Evolutionary conservation across 139 green algal genomes (phyloP).

Genomic region (Parachlorella kessleri): DNA sequence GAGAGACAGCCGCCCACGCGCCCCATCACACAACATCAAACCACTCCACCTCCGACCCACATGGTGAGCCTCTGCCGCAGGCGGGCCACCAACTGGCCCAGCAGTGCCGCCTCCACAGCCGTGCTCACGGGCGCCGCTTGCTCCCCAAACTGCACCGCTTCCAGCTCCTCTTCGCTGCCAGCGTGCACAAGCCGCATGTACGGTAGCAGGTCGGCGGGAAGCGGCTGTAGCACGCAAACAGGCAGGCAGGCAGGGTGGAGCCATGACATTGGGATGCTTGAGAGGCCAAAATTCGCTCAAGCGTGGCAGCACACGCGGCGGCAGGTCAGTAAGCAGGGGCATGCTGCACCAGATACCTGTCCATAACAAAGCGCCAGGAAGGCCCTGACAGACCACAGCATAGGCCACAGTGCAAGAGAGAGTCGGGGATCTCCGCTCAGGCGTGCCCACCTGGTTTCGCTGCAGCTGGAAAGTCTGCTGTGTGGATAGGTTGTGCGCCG

Average conservation of each 20-base stretch:
- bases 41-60: too few species aligned
- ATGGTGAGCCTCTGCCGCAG: conserved; percentile 46
- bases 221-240: conserved; percentile 52
- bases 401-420: too few species aligned
- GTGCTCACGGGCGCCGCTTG: conserved; percentile 32
- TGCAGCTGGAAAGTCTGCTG: conserved; percentile 58
- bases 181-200: conserved; percentile 80
- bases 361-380: too few species aligned
- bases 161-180: conserved; percentile 47
- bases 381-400: too few species aligned
- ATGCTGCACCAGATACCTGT: too few species aligned
- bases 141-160: conserved; percentile 34
- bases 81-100: conserved; percentile 59
- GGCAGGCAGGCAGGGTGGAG: conserved; percentile 20
- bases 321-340: too few species aligned
- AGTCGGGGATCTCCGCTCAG: too few species aligned
- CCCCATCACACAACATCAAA: too few species aligned
- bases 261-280: too few species aligned
- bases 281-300: too few species aligned
- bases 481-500: conserved; percentile 53
- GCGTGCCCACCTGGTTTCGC: neutral
- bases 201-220: conserved; percentile 74
- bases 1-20: too few species aligned
- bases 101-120: conserved; percentile 51
- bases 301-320: too few species aligned